phyloP scores from a whole-genome alignment of 768 basidiomycete genomes.

The Neoboletus magnificus region DNA sequence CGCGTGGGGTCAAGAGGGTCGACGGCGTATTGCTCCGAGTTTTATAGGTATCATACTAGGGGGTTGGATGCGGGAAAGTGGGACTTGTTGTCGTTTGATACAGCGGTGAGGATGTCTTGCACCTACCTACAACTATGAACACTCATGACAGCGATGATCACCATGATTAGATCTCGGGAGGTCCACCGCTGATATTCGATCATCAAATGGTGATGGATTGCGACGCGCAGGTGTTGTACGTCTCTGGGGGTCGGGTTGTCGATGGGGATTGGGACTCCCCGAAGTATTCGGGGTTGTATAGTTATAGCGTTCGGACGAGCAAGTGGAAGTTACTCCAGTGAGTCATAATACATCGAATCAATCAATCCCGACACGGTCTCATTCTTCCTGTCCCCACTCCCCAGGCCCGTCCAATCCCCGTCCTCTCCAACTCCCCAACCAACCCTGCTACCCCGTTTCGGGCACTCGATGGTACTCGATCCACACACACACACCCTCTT shows the following conservation, averaged over 20 bases:
- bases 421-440: constrained; percentile 30
- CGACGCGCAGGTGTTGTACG: constrained; percentile 66
- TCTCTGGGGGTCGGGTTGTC: constrained; percentile 72
- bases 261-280: constrained; percentile 58
- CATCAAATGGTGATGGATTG: constrained; percentile 80
- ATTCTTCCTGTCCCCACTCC: neutral
- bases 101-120: constrained; percentile 45
- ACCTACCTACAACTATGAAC: too few relatives aligned
- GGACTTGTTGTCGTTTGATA: constrained; percentile 68
- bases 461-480: constrained; percentile 83
- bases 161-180: constrained; percentile 49
- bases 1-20: constrained; percentile 10
- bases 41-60: constrained; percentile 58
- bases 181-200: constrained; percentile 73
- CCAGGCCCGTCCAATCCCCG: constrained; percentile 21
- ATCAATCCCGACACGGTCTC: neutral
- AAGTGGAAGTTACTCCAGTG: constrained; percentile 72
- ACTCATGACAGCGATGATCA: neutral
- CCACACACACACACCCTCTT: constrained; percentile 53
- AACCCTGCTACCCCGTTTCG: constrained; percentile 58
- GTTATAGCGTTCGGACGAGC: constrained; percentile 61
- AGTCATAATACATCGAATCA: constrained; percentile 23
- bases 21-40: constrained; percentile 56
- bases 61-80: constrained; percentile 56
- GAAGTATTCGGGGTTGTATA: constrained; percentile 71